These are phyloP conservation scores for Alternaria brassicicola DNA, from an alignment of 2,329 filamentous ascomycete genomes.

Conservation along the genomic window DNA sequence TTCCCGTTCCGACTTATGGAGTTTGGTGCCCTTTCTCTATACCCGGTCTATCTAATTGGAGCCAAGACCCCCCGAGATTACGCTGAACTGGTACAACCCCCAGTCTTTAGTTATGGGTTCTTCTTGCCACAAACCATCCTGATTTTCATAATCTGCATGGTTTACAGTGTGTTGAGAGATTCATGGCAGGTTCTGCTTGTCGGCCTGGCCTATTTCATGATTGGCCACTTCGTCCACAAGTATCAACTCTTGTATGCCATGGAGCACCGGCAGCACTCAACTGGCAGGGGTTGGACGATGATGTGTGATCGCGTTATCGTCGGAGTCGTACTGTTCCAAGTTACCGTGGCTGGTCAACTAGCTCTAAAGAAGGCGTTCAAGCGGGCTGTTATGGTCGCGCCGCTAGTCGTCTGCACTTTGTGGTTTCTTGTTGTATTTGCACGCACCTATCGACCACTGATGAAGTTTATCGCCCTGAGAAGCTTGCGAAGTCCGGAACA, in stretches of 20 bases:
- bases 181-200: constrained; percentile 83
- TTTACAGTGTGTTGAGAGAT: constrained; percentile 84
- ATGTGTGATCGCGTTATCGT: constrained; percentile 91
- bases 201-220: constrained; percentile 79
- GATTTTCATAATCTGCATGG: constrained; percentile 91
- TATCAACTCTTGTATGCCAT: constrained; percentile 98
- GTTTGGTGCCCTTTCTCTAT: constrained; percentile 82
- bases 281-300: constrained; percentile 93
- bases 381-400: constrained; percentile 73
- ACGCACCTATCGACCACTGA: constrained; percentile 83
- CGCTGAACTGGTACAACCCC: constrained; percentile 79
- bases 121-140: constrained; percentile 91
- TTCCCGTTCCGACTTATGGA: constrained; percentile 92
- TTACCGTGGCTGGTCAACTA: constrained; percentile 87
- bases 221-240: constrained; percentile 91
- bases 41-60: constrained; percentile 77
- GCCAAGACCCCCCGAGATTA: constrained; percentile 91
- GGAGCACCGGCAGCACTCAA: constrained; percentile 95
- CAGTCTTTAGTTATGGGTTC: constrained; percentile 93
- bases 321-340: constrained; percentile 84
- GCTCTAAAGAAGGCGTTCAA: constrained; percentile 75
- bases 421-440: constrained; percentile 90
- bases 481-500: constrained; percentile 73
- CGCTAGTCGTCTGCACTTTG: constrained; percentile 77
- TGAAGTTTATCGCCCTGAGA: constrained; percentile 87